phyloP scores from a whole-genome alignment of 169 alveolate species.

The Plasmodium fragile region DNA sequence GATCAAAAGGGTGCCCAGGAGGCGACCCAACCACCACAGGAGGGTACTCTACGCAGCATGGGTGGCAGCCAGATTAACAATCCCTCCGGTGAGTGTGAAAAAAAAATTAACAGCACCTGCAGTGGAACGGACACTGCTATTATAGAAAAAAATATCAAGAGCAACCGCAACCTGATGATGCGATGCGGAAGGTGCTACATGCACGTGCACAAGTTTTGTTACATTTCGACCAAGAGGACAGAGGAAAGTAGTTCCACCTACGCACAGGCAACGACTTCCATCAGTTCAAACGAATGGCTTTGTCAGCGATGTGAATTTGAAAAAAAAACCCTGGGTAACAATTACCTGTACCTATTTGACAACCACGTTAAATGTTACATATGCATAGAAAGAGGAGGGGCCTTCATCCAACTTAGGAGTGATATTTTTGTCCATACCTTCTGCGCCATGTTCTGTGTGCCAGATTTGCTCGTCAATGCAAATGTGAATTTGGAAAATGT shows the following conservation, averaged over 20 bases:
- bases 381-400: conserved; percentile 76
- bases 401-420: conserved; percentile 34
- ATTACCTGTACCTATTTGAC: conserved; percentile 54
- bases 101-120: conserved; percentile 1
- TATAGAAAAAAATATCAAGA: conserved; percentile 44
- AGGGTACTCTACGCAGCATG: not conserved
- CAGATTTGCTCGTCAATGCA: conserved; percentile 49
- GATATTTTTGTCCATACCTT: conserved; percentile 53
- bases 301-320: conserved; percentile 76
- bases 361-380: conserved; percentile 49
- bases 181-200: conserved; percentile 68
- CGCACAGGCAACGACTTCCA: conserved; percentile 5
- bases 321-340: conserved; percentile 51
- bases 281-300: conserved; percentile 50
- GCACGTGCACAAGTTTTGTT: conserved; percentile 66
- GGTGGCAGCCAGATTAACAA: not conserved
- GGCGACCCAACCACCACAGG: not conserved
- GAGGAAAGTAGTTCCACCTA: conserved; percentile 25
- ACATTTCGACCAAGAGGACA: conserved; percentile 47
- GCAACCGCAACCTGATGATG: conserved; percentile 27
- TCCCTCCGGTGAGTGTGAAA: not conserved
- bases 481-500: conserved; percentile 31
- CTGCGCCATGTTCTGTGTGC: conserved; percentile 71
- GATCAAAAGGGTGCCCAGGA: not conserved
- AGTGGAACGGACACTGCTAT: not conserved